These are phyloP conservation scores for Pseudogymnoascus sp. DNA, from an alignment of 2,329 filamentous ascomycete genomes.

Conservation along the genomic window DNA sequence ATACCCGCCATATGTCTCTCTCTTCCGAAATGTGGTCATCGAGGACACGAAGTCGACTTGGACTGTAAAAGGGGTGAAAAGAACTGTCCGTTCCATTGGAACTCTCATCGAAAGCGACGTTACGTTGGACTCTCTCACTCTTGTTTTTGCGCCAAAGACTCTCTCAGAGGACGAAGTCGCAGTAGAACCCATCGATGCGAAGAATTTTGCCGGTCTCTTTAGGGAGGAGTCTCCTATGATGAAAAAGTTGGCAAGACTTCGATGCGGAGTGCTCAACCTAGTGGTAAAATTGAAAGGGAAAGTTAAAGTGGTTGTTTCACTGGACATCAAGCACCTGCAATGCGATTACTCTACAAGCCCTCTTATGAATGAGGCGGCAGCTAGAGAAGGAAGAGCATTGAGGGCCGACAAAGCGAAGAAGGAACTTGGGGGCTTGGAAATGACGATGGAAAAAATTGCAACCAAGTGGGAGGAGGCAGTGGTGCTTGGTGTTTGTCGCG, in stretches of 20 bases:
- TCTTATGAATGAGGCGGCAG: background rate
- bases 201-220: constrained; percentile 24
- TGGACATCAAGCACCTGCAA: constrained; percentile 13
- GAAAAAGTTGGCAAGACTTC: constrained; percentile 17
- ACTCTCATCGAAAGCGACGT: constrained; percentile 16
- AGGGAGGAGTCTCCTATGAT: constrained; percentile 18
- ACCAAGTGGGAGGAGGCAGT: constrained; percentile 17
- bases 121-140: constrained; percentile 19
- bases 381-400: constrained; percentile 11
- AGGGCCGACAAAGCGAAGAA: constrained; percentile 1
- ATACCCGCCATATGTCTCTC: constrained; percentile 10
- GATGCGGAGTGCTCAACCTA: constrained; percentile 20
- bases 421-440: constrained; percentile 20
- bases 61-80: constrained; percentile 17
- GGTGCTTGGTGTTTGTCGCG: constrained; percentile 14
- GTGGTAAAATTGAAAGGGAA: constrained; percentile 19
- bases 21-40: constrained; percentile 21
- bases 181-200: constrained; percentile 13
- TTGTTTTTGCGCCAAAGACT: constrained; percentile 18
- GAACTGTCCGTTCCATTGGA: constrained; percentile 15
- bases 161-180: constrained; percentile 14
- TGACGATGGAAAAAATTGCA: constrained; percentile 20
- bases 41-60: constrained; percentile 18
- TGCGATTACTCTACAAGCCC: background rate
- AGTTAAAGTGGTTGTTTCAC: constrained; percentile 13